These are phyloP conservation scores for Monosporascus sp. DNA, from an alignment of 2,329 filamentous ascomycete species.

Conservation along the genomic window DNA sequence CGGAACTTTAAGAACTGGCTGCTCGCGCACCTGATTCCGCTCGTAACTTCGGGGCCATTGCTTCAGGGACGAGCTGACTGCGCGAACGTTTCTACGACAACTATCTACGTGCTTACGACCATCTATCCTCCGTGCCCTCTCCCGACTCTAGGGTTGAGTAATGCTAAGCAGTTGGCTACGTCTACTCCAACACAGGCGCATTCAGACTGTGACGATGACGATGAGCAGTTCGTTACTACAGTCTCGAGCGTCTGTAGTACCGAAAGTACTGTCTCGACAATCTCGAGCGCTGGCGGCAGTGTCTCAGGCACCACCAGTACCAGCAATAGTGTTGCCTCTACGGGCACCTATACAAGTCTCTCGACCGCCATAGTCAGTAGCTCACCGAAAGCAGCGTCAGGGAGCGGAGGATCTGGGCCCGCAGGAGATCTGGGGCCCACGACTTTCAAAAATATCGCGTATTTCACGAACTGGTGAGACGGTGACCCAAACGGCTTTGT, in stretches of 20 bases:
- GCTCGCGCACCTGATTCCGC: constrained; percentile 11
- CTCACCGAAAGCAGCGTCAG: neutral
- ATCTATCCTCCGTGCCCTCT: constrained; percentile 17
- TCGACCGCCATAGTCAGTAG: neutral
- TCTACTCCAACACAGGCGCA: neutral
- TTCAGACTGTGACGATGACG: neutral
- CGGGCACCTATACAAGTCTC: neutral
- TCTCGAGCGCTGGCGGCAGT: too few species aligned
- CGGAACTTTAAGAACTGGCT: constrained; percentile 10
- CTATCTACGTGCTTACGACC: constrained; percentile 20
- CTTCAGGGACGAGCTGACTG: constrained; percentile 13
- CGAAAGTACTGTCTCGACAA: neutral
- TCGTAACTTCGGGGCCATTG: constrained; percentile 11
- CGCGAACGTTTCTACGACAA: constrained; percentile 16
- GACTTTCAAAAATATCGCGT: constrained; percentile 38
- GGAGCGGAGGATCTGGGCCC: neutral
- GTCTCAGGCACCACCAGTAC: neutral
- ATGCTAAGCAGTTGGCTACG: neutral
- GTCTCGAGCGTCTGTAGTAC: neutral
- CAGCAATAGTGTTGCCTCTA: neutral
- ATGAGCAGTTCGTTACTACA: neutral
- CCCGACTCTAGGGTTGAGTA: constrained; percentile 1
- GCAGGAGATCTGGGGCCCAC: neutral
- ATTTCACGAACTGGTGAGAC: constrained; percentile 51
- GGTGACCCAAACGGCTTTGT: neutral